A percentile compares a stretch with the other conserved stretches of the same genome.
Conservation (phyloP, 192 early-diverging fungal genomes). For the Entomortierella parvispora region DNA sequence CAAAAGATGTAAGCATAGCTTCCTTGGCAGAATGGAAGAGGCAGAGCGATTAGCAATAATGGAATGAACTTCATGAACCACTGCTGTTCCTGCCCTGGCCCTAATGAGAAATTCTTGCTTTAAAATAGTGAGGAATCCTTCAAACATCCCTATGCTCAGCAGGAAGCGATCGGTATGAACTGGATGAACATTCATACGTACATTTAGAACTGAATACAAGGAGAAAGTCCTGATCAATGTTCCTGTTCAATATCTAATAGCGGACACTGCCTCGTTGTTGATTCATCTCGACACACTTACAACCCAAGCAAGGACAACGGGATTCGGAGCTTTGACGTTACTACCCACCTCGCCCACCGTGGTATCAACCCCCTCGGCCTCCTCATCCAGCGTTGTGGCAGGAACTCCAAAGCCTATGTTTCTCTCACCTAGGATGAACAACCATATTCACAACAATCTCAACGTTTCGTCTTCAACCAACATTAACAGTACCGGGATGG, state of each 20-base stretch:
- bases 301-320: conserved; percentile 27
- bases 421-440: conserved; percentile 44
- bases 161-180: conserved; percentile 37
- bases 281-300: conserved; percentile 41
- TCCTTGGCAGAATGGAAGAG: too few species aligned
- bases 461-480: neutral
- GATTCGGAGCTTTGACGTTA: conserved; percentile 33
- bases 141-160: conserved; percentile 51
- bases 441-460: conserved; percentile 40
- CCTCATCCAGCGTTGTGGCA: conserved; percentile 4
- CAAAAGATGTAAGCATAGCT: conserved; percentile 34
- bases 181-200: neutral
- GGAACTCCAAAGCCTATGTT: conserved; percentile 45
- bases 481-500: neutral
- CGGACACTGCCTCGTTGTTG: conserved; percentile 36
- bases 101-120: neutral
- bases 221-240: neutral
- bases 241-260: conserved; percentile 7
- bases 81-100: neutral
- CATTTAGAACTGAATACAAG: too few species aligned
- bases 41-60: too few species aligned
- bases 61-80: neutral
- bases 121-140: conserved; percentile 43
- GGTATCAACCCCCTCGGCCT: conserved; percentile 37
- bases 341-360: conserved; percentile 38